phyloP scores from a whole-genome alignment of 2,329 filamentous ascomycete species.

The Thermothelomyces thermophilus region DNA sequence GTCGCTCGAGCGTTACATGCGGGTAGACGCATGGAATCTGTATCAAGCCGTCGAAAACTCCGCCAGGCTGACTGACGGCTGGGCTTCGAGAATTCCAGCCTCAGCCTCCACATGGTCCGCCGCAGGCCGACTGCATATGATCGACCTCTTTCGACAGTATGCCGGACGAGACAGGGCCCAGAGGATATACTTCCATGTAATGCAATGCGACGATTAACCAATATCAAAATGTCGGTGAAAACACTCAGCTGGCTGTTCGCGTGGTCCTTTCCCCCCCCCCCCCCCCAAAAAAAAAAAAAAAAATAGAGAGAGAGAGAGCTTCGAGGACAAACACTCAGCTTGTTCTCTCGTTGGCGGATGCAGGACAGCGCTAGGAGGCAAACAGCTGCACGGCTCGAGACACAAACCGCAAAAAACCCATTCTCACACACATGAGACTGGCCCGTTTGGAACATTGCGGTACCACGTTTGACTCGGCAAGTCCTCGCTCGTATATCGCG shows the following conservation, averaged over 20 bases:
- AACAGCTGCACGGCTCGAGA: background rate
- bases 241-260: background rate
- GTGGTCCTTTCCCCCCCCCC: no score
- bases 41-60: constrained; percentile 9
- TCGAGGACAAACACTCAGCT: background rate
- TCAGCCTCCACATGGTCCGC: constrained; percentile 8
- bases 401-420: background rate
- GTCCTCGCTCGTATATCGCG: background rate
- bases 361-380: background rate
- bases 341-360: background rate
- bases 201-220: constrained; percentile 3
- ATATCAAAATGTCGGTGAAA: background rate
- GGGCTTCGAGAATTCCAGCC: constrained; percentile 20
- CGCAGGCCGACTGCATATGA: no score
- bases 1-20: constrained; percentile 1
- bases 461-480: background rate
- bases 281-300: no score
- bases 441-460: background rate
- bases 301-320: no score
- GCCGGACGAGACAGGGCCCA: background rate
- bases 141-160: background rate
- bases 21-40: constrained; percentile 19
- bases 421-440: background rate
- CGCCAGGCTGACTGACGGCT: constrained; percentile 5
- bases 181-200: constrained; percentile 3